These are phyloP conservation scores for Nigrospora sphaerica DNA, from an alignment of 2,329 filamentous ascomycete species.

Conservation along the genomic window DNA sequence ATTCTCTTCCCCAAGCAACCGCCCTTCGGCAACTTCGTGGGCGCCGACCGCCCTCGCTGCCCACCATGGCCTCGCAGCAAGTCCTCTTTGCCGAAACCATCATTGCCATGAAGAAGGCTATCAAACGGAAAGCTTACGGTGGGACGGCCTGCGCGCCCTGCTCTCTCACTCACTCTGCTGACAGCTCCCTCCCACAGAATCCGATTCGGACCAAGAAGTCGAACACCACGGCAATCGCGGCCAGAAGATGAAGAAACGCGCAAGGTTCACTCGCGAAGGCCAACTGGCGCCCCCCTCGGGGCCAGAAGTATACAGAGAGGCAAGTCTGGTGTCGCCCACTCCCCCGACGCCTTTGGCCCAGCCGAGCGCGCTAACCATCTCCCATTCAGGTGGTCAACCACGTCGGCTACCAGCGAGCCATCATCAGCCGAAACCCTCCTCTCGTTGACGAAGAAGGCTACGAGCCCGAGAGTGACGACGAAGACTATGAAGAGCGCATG, in stretches of 20 bases:
- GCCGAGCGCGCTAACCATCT: background rate
- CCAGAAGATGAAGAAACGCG: constrained; percentile 71
- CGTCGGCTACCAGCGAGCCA: constrained; percentile 63
- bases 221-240: constrained; percentile 66
- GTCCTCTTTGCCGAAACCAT: constrained; percentile 60
- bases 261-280: constrained; percentile 63
- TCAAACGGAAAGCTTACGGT: constrained; percentile 60
- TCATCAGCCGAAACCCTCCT: constrained; percentile 67
- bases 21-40: too few relatives aligned
- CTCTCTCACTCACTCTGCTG: constrained; percentile 2
- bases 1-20: too few relatives aligned
- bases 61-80: constrained; percentile 48
- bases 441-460: constrained; percentile 73
- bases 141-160: constrained; percentile 10
- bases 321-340: constrained; percentile 24
- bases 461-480: constrained; percentile 66
- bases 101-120: constrained; percentile 59
- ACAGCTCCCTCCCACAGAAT: constrained; percentile 43
- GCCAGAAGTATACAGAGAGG: constrained; percentile 65
- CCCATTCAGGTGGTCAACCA: constrained; percentile 58
- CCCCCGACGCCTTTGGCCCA: background rate
- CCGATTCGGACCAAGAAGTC: constrained; percentile 70
- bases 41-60: background rate
- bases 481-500: constrained; percentile 59
- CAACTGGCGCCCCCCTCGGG: constrained; percentile 61